Conservation (phyloP, 345 rosid genomes). For the Eucalyptus marginata region DNA sequence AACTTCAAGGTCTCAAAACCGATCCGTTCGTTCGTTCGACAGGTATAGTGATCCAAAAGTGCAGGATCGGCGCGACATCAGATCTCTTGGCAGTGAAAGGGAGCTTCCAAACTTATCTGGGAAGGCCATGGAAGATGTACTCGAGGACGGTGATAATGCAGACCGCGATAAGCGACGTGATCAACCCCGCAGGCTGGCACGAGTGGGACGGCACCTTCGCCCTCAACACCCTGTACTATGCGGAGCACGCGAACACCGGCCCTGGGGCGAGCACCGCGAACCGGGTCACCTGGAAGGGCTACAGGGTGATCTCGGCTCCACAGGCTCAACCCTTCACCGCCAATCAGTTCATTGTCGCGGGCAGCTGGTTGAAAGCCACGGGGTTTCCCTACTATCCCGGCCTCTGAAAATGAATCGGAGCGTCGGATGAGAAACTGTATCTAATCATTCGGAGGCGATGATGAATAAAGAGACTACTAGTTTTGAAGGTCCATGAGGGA, state of each 20-base stretch:
- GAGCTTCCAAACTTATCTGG: slow-evolving; percentile 33
- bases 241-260: slow-evolving; percentile 59
- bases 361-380: slow-evolving; percentile 40
- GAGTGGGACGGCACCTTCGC: slow-evolving; percentile 59
- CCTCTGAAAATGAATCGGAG: slow-evolving; percentile 5
- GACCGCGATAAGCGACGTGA: slow-evolving; percentile 34
- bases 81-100: slow-evolving; percentile 23
- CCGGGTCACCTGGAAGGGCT: slow-evolving; percentile 56
- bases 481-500: neutral
- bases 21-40: neutral
- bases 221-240: slow-evolving; percentile 39
- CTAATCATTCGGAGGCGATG: neutral
- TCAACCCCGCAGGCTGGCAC: slow-evolving; percentile 55
- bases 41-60: slow-evolving; percentile 55
- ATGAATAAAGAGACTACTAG: neutral
- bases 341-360: slow-evolving; percentile 41
- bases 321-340: slow-evolving; percentile 40
- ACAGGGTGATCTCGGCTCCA: slow-evolving; percentile 14
- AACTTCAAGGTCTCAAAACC: neutral
- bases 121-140: slow-evolving; percentile 64
- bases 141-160: slow-evolving; percentile 66
- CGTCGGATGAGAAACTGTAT: neutral
- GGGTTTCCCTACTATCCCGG: slow-evolving; percentile 56
- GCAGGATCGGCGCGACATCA: slow-evolving; percentile 53
- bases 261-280: slow-evolving; percentile 35